Percentiles rank a stretch among this genome's conserved stretches.
phyloP scores from a whole-genome alignment of 305 asterid genomes.

The Petunia hybrid region DNA sequence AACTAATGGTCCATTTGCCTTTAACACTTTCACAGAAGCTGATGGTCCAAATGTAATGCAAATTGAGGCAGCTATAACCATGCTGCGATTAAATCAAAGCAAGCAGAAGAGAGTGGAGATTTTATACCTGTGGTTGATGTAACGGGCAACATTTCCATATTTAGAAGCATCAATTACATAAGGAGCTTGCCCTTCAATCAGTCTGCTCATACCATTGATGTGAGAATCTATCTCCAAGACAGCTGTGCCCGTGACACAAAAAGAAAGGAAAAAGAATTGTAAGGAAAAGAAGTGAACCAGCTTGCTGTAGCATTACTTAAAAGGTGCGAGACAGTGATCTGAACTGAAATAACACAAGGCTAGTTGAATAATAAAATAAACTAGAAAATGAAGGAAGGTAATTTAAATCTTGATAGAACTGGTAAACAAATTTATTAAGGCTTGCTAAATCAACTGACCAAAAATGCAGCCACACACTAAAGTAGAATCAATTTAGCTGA shows the following conservation, averaged over 20 bases:
- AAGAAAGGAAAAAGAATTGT: not conserved
- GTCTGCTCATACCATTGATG: conserved; percentile 83
- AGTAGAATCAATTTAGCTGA: conserved; percentile 89
- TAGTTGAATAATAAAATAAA: conserved; percentile 41
- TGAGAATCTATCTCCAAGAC: conserved; percentile 78
- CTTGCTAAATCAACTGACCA: conserved; percentile 79
- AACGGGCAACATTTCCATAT: conserved; percentile 91
- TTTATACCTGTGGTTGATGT: conserved; percentile 92
- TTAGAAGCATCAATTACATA: conserved; percentile 86
- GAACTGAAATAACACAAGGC: conserved; percentile 30
- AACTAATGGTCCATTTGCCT: conserved; percentile 1
- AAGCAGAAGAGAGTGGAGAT: conserved; percentile 23
- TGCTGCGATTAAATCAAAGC: not conserved
- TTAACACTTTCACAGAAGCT: conserved; percentile 26
- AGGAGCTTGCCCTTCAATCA: conserved; percentile 76
- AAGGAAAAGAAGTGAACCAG: conserved; percentile 18
- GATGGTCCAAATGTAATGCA: conserved; percentile 29
- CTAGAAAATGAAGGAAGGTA: conserved; percentile 39
- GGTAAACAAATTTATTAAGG: conserved; percentile 45
- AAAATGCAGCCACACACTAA: conserved; percentile 79
- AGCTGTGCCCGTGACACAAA: conserved; percentile 51
- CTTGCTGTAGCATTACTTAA: conserved; percentile 35
- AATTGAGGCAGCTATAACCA: conserved; percentile 20
- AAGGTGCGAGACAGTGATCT: conserved; percentile 25
- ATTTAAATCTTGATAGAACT: conserved; percentile 44